Conservation (phyloP, 257 asterid genomes). For the Anisodus acutangulus region DNA sequence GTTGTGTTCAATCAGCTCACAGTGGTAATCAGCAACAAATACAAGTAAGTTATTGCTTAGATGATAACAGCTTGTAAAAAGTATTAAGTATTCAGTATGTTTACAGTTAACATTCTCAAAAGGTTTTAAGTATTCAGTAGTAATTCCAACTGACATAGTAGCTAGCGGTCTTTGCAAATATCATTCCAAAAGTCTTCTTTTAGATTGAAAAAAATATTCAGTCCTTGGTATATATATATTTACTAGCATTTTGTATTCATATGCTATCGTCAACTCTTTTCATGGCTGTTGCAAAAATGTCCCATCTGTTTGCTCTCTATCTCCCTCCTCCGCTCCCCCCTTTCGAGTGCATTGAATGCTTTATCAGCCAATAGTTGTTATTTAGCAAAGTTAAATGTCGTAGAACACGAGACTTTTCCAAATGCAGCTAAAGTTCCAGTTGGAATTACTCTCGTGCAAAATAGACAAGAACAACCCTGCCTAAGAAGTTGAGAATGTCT, state of each 20-base stretch:
- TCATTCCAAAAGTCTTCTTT: background rate
- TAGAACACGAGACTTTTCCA: background rate
- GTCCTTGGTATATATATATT: background rate
- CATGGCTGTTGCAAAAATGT: background rate
- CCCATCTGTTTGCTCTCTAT: background rate
- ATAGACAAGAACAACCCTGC: background rate
- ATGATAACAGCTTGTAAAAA: background rate
- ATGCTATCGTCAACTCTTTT: background rate
- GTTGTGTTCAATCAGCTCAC: background rate
- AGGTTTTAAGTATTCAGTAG: background rate
- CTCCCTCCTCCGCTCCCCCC: background rate
- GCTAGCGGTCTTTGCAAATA: background rate
- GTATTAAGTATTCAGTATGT: background rate
- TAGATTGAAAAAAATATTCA: background rate
- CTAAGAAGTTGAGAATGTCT: background rate
- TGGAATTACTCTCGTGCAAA: background rate
- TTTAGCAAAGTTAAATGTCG: background rate
- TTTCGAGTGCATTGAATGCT: background rate
- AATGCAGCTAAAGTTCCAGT: background rate
- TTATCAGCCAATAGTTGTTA: background rate
- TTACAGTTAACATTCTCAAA: background rate
- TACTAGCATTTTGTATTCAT: background rate
- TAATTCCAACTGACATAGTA: slow-evolving; percentile 5
- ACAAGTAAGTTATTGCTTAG: background rate
- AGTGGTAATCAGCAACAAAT: background rate